A percentile compares a stretch with the other conserved stretches of the same genome.
phyloP scores from a whole-genome alignment of 1,139 yeast species.

The Nakaseomyces delphensis region DNA sequence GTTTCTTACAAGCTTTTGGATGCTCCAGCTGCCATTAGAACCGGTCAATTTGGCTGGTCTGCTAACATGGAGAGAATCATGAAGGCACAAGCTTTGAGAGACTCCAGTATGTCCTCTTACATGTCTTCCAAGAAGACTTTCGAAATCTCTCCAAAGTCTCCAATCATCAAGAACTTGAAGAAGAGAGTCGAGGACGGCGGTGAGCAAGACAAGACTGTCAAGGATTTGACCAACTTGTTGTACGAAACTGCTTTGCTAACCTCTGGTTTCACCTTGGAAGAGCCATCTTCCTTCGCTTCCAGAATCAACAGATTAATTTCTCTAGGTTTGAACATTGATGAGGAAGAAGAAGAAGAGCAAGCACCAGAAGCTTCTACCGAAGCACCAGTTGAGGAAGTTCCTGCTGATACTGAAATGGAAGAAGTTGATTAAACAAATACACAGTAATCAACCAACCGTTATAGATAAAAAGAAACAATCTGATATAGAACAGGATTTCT shows the following conservation, averaged over 20 bases:
- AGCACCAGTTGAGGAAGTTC: slow-evolving; percentile 51
- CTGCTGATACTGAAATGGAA: slow-evolving; percentile 95
- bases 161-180: slow-evolving; percentile 91
- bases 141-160: slow-evolving; percentile 95
- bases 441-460: background rate
- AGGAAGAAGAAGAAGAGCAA: slow-evolving; percentile 54
- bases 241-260: slow-evolving; percentile 97
- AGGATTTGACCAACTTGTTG: slow-evolving; percentile 91
- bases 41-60: slow-evolving; percentile 99
- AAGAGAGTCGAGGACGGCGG: slow-evolving; percentile 95
- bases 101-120: slow-evolving; percentile 97
- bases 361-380: slow-evolving; percentile 41
- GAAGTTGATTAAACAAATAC: slow-evolving; percentile 74
- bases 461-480: slow-evolving; percentile 1
- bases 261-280: slow-evolving; percentile 97
- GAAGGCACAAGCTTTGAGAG: slow-evolving; percentile 99
- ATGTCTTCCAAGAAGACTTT: slow-evolving; percentile 99
- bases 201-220: slow-evolving; percentile 96
- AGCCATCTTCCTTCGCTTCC: slow-evolving; percentile 93
- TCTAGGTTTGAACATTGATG: slow-evolving; percentile 96
- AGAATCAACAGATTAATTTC: slow-evolving; percentile 98
- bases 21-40: slow-evolving; percentile 99
- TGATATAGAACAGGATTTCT: background rate
- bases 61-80: slow-evolving; percentile 99
- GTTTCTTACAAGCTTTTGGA: slow-evolving; percentile 96